phyloP scores from a whole-genome alignment of 225 moss, liverwort and hornwort genomes.

The Straminergon stramineum region DNA sequence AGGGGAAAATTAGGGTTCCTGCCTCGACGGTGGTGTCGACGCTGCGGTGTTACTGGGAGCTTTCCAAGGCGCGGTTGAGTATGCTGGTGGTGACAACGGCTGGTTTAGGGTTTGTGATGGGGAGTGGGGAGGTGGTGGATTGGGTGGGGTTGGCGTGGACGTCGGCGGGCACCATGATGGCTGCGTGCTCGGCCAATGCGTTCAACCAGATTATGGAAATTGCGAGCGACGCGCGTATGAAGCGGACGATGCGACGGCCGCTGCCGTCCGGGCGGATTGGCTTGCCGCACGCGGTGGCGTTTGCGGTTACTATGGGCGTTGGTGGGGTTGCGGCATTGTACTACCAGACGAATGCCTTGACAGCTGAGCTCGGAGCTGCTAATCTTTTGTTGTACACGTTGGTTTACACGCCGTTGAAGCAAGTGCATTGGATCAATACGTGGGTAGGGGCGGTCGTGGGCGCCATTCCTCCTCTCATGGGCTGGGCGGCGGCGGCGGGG shows the following conservation, averaged over 20 bases:
- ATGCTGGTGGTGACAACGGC: slow-evolving; percentile 81
- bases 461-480: slow-evolving; percentile 91
- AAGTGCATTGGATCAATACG: slow-evolving; percentile 80
- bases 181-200: slow-evolving; percentile 82
- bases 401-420: slow-evolving; percentile 92
- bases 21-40: background rate
- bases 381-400: slow-evolving; percentile 72
- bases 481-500: slow-evolving; percentile 70
- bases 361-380: slow-evolving; percentile 76
- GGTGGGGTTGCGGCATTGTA: slow-evolving; percentile 55
- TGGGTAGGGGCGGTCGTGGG: slow-evolving; percentile 99
- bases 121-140: slow-evolving; percentile 82
- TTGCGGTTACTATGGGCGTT: slow-evolving; percentile 60
- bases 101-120: slow-evolving; percentile 82
- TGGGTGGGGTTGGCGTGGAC: slow-evolving; percentile 74
- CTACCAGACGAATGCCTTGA: slow-evolving; percentile 56
- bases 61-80: slow-evolving; percentile 80
- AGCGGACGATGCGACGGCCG: slow-evolving; percentile 88
- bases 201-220: slow-evolving; percentile 90
- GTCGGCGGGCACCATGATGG: slow-evolving; percentile 76
- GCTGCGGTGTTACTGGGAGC: slow-evolving; percentile 68
- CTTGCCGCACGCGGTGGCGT: slow-evolving; percentile 58
- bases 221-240: slow-evolving; percentile 74
- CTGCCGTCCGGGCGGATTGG: slow-evolving; percentile 75
- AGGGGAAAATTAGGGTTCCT: background rate